phyloP scores from a whole-genome alignment of 192 early-diverging fungal species.

The Coemansia sp. region DNA sequence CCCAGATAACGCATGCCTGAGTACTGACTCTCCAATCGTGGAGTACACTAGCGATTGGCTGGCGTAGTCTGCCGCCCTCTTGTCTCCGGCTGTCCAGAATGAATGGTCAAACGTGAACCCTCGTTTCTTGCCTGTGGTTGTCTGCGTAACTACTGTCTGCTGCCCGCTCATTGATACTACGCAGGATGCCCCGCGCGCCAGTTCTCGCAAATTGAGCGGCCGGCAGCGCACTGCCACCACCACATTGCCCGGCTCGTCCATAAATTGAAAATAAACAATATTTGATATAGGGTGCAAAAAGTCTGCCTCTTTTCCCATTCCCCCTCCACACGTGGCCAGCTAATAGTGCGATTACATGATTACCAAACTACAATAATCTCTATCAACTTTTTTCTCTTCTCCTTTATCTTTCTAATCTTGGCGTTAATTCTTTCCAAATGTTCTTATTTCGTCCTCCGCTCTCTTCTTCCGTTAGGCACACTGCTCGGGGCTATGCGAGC shows the following conservation, averaged over 20 bases:
- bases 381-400: too few species aligned
- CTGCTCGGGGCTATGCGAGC: conserved; percentile 10
- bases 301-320: too few species aligned
- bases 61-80: conserved; percentile 60
- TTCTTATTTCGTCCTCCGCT: conserved; percentile 12
- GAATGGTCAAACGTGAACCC: conserved; percentile 84
- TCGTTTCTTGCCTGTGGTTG: conserved; percentile 43
- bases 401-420: neutral
- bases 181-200: conserved; percentile 59
- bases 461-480: neutral
- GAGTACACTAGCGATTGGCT: conserved; percentile 73
- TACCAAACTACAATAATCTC: neutral
- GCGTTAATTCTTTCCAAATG: too few species aligned
- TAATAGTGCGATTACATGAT: neutral
- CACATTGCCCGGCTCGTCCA: conserved; percentile 38
- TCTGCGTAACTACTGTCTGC: conserved; percentile 60
- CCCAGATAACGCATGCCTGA: conserved; percentile 83
- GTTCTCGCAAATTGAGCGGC: conserved; percentile 71
- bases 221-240: conserved; percentile 76
- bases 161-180: conserved; percentile 71
- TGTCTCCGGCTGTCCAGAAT: conserved; percentile 78
- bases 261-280: conserved; percentile 1
- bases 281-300: too few species aligned
- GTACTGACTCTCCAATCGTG: conserved; percentile 70
- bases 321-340: neutral